Percentiles rank a stretch among this genome's conserved stretches.
Conservation (phyloP, 805 yeast species). For the Naumovozyma dairenensis region DNA sequence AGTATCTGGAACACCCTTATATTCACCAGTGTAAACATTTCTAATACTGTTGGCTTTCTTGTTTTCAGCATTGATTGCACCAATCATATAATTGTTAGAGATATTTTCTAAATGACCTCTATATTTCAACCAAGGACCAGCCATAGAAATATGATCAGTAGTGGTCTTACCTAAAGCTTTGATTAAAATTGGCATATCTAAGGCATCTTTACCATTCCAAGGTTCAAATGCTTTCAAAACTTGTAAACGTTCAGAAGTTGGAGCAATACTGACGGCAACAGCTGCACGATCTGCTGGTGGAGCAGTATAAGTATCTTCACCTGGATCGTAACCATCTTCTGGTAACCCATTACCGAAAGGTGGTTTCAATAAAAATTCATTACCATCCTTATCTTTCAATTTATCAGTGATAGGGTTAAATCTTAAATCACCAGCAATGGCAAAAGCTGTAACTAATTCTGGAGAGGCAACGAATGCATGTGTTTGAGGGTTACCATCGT, state of each 20-base stretch:
- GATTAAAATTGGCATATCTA: constrained; percentile 82
- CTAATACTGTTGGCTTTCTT: constrained; percentile 85
- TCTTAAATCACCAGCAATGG: constrained; percentile 91
- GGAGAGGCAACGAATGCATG: constrained; percentile 97
- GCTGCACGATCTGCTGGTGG: constrained; percentile 81
- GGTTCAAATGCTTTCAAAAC: constrained; percentile 84
- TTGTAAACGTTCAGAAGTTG: constrained; percentile 94
- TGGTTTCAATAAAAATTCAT: constrained; percentile 77
- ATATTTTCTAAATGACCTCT: constrained; percentile 99
- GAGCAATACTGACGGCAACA: constrained; percentile 68
- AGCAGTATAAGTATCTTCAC: constrained; percentile 93
- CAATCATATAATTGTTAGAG: constrained; percentile 98
- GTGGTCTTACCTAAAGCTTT: constrained; percentile 97
- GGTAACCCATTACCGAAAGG: constrained; percentile 92
- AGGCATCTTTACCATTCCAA: constrained; percentile 95
- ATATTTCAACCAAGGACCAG: constrained; percentile 99
- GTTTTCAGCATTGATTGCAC: constrained; percentile 96
- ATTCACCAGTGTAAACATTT: constrained; percentile 86
- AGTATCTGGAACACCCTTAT: constrained; percentile 93
- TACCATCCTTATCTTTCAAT: constrained; percentile 79
- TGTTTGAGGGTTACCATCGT: constrained; percentile 95
- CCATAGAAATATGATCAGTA: constrained; percentile 98
- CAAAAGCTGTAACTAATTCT: constrained; percentile 90
- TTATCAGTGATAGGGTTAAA: constrained; percentile 93
- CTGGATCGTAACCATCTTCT: constrained; percentile 77